These are phyloP conservation scores for Microcyclosporella mali DNA, from an alignment of 2,329 filamentous ascomycete species.

Conservation along the genomic window DNA sequence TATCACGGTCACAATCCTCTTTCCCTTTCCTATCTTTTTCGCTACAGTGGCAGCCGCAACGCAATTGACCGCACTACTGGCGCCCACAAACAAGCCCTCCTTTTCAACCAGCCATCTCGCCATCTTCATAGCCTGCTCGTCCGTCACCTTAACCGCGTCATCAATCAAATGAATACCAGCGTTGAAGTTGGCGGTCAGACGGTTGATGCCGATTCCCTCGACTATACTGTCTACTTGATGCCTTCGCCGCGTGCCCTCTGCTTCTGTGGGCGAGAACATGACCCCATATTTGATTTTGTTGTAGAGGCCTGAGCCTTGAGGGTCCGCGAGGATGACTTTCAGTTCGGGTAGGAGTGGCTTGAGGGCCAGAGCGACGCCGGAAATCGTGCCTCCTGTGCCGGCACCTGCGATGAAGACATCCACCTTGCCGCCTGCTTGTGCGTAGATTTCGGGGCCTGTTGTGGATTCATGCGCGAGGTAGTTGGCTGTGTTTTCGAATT, in stretches of 20 bases:
- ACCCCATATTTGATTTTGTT: conserved; percentile 90
- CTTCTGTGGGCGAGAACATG: conserved; percentile 86
- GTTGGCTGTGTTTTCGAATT: conserved; percentile 90
- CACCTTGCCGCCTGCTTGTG: conserved; percentile 65
- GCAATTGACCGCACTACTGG: conserved; percentile 95
- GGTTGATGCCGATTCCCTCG: conserved; percentile 92
- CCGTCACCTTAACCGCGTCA: conserved; percentile 81
- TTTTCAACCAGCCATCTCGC: conserved; percentile 94
- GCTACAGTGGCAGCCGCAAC: conserved; percentile 68
- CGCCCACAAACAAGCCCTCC: conserved; percentile 90
- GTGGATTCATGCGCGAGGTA: conserved; percentile 74
- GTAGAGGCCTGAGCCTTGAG: conserved; percentile 86
- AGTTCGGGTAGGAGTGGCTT: conserved; percentile 64
- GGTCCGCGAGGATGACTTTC: conserved; percentile 79
- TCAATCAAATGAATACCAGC: conserved; percentile 79
- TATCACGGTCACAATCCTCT: conserved; percentile 70
- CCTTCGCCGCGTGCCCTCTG: conserved; percentile 80
- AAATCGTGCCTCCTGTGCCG: conserved; percentile 88
- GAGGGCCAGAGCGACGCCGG: conserved; percentile 75
- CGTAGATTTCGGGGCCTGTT: conserved; percentile 85
- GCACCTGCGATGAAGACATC: conserved; percentile 91
- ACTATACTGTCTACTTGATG: conserved; percentile 94
- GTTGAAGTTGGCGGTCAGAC: conserved; percentile 90
- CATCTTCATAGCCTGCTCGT: conserved; percentile 86
- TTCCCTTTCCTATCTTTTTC: conserved; percentile 50